Percentiles rank a stretch among this genome's conserved stretches.
Evolutionary conservation across 345 rosid species (phyloP).

Genomic region (Pistacia vera): DNA sequence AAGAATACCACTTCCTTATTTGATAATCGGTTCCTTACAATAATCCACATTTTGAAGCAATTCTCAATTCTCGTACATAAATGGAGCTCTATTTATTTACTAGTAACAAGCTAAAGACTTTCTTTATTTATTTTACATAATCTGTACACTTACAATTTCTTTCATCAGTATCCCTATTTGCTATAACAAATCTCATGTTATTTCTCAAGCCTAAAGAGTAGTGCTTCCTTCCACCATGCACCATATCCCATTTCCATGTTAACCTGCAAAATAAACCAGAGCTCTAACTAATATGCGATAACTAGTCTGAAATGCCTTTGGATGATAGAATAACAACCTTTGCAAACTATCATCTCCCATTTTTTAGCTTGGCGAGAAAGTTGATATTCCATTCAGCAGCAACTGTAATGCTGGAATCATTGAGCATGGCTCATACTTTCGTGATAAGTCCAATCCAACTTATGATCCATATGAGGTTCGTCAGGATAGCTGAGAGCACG

Average conservation of each 20-base stretch:
- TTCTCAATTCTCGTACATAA: too few relatives aligned
- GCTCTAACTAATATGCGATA: neutral
- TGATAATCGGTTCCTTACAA: too few relatives aligned
- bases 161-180: neutral
- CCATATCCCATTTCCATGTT: too few relatives aligned
- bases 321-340: neutral
- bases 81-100: too few relatives aligned
- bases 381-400: too few relatives aligned
- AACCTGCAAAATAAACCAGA: neutral
- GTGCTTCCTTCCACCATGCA: neutral
- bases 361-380: too few relatives aligned
- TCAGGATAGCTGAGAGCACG: slow-evolving; percentile 45
- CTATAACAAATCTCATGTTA: neutral
- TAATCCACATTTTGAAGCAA: too few relatives aligned
- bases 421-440: too few relatives aligned
- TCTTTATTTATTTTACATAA: neutral
- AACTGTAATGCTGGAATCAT: too few relatives aligned
- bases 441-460: neutral
- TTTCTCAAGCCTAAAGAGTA: neutral
- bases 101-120: neutral
- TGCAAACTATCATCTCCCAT: too few relatives aligned
- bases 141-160: neutral
- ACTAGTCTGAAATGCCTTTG: neutral
- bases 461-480: neutral
- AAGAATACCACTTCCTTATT: too few relatives aligned